Evolutionary conservation across 208 protist species (phyloP).

Genomic region (Crithidia acanthocephali): DNA sequence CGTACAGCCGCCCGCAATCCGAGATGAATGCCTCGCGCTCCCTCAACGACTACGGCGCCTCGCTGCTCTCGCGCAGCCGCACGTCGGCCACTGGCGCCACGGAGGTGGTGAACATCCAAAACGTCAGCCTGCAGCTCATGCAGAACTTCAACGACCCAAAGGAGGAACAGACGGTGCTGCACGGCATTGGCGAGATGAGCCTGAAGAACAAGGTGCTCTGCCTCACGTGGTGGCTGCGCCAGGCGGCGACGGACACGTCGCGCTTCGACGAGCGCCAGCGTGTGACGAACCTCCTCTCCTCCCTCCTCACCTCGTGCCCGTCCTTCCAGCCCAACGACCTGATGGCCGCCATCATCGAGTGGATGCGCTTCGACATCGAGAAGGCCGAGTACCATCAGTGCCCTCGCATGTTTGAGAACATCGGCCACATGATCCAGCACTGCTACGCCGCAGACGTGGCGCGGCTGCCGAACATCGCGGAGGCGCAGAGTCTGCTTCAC

Average conservation of each 20-base stretch:
- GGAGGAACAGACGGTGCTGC: slow-evolving; percentile 47
- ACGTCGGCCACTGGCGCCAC: slow-evolving; percentile 28
- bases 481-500: slow-evolving; percentile 66
- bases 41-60: slow-evolving; percentile 12
- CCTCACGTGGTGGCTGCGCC: slow-evolving; percentile 86
- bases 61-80: slow-evolving; percentile 24
- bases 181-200: slow-evolving; percentile 56
- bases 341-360: slow-evolving; percentile 68
- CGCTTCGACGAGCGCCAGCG: slow-evolving; percentile 66
- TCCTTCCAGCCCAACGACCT: slow-evolving; percentile 48
- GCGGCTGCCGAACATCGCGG: slow-evolving; percentile 44
- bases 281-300: slow-evolving; percentile 59
- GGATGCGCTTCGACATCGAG: slow-evolving; percentile 85
- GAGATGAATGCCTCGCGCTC: slow-evolving; percentile 18
- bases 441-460: slow-evolving; percentile 55
- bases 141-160: slow-evolving; percentile 60
- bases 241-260: slow-evolving; percentile 56
- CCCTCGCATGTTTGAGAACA: slow-evolving; percentile 84
- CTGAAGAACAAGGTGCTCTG: slow-evolving; percentile 75
- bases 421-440: slow-evolving; percentile 76
- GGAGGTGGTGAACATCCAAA: slow-evolving; percentile 71
- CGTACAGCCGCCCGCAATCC: slow-evolving; percentile 9
- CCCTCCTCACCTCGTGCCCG: slow-evolving; percentile 50
- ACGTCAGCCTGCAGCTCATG: slow-evolving; percentile 72
- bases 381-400: slow-evolving; percentile 73